A percentile compares a stretch with the other conserved stretches of the same genome.
Evolutionary conservation across 2,329 filamentous ascomycete species (phyloP).

Genomic region (Eutypa lata): DNA sequence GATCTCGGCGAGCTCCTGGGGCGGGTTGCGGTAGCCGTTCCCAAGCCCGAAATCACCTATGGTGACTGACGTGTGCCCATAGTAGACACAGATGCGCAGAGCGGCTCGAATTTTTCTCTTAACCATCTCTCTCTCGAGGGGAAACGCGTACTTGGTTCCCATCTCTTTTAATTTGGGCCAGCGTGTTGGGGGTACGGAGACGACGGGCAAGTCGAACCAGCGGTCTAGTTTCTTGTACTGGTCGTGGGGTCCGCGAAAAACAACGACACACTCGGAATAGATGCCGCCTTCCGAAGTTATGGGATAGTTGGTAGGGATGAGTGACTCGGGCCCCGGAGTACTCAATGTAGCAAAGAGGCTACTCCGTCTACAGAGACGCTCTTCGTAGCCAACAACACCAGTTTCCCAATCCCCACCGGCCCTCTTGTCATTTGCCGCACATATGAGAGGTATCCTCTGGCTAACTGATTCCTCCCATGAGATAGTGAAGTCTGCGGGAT

Average conservation of each 20-base stretch:
- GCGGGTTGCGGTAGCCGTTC: slow-evolving; percentile 62
- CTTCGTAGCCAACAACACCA: slow-evolving; percentile 59
- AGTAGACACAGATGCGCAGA: slow-evolving; percentile 64
- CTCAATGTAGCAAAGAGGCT: slow-evolving; percentile 68
- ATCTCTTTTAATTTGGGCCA: slow-evolving; percentile 70
- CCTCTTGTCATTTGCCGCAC: slow-evolving; percentile 72
- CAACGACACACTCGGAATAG: slow-evolving; percentile 67
- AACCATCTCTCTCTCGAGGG: slow-evolving; percentile 67
- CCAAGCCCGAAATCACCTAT: slow-evolving; percentile 65
- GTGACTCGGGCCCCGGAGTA: slow-evolving; percentile 52
- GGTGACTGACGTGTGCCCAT: slow-evolving; percentile 54
- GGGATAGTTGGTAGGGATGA: slow-evolving; percentile 59
- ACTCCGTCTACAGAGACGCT: slow-evolving; percentile 71
- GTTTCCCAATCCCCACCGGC: slow-evolving; percentile 80
- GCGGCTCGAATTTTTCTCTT: slow-evolving; percentile 69
- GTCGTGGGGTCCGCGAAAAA: slow-evolving; percentile 69
- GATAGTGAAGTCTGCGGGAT: slow-evolving; percentile 60
- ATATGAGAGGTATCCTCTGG: slow-evolving; percentile 61
- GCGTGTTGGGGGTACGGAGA: slow-evolving; percentile 69
- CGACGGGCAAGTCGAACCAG: slow-evolving; percentile 64
- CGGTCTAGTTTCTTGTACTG: slow-evolving; percentile 56
- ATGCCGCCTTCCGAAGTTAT: slow-evolving; percentile 68
- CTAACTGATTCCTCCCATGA: slow-evolving; percentile 48
- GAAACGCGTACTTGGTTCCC: slow-evolving; percentile 69
- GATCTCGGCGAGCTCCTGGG: slow-evolving; percentile 60